Conservation (phyloP, 192 early-diverging fungal species). For the Coemansia umbellata region DNA sequence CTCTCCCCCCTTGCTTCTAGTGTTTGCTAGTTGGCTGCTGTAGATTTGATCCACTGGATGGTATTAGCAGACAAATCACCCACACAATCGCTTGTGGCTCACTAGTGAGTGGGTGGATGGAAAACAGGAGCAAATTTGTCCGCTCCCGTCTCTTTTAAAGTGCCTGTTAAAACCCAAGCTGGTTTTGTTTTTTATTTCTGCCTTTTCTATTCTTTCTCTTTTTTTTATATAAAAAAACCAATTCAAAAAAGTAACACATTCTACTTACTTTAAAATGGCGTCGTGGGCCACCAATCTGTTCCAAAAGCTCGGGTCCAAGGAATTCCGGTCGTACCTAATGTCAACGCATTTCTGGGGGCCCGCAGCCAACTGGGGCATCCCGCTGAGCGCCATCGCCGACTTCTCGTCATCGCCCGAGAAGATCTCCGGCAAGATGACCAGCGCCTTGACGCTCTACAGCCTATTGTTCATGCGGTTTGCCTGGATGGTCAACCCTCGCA, state of each 20-base stretch:
- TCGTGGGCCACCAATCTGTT: conserved; percentile 49
- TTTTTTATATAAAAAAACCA: neutral
- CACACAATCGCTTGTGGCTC: too few relatives aligned
- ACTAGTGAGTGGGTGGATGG: too few relatives aligned
- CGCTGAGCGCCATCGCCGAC: conserved; percentile 92
- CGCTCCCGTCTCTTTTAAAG: neutral
- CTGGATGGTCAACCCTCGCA: conserved; percentile 83
- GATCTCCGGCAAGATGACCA: conserved; percentile 94
- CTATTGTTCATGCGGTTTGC: conserved; percentile 94
- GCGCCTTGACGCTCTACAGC: conserved; percentile 84
- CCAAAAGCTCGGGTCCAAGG: conserved; percentile 56
- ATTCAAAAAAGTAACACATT: neutral
- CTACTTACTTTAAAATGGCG: conserved; percentile 21
- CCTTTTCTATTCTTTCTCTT: neutral
- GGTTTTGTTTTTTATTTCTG: neutral
- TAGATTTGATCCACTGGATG: too few relatives aligned
- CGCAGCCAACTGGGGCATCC: conserved; percentile 91
- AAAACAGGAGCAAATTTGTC: neutral
- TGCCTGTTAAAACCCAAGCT: too few relatives aligned
- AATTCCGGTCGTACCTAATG: conserved; percentile 69
- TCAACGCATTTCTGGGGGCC: conserved; percentile 55
- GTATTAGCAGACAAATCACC: too few relatives aligned
- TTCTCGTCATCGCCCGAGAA: conserved; percentile 83
- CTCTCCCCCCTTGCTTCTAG: too few relatives aligned
- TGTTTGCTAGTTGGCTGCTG: too few relatives aligned